Conservation (phyloP, 192 early-diverging fungal species). For the Gryganskiella cystojenkinii region DNA sequence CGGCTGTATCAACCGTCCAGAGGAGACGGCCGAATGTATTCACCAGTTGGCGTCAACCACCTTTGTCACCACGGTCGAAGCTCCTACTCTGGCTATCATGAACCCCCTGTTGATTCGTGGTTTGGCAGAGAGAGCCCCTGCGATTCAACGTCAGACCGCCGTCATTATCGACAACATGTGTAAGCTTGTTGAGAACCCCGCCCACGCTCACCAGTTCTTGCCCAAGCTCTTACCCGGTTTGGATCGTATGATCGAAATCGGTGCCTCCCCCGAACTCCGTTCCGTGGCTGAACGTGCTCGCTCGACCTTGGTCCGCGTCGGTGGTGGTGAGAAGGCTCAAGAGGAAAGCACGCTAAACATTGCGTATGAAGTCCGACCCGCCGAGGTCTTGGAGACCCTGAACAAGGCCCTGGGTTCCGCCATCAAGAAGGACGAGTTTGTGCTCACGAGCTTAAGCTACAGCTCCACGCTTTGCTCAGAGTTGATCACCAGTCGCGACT, state of each 20-base stretch:
- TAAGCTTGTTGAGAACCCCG: slow-evolving; percentile 87
- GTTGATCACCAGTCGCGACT: slow-evolving; percentile 70
- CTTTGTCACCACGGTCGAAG: slow-evolving; percentile 81
- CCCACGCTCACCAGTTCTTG: slow-evolving; percentile 83
- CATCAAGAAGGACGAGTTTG: slow-evolving; percentile 52
- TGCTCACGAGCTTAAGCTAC: slow-evolving; percentile 65
- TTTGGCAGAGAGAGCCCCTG: slow-evolving; percentile 70
- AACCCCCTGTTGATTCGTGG: slow-evolving; percentile 77
- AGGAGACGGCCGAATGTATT: slow-evolving; percentile 80
- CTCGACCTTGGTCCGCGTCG: slow-evolving; percentile 75
- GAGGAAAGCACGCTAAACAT: slow-evolving; percentile 56
- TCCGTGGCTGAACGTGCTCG: slow-evolving; percentile 73
- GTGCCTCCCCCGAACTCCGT: slow-evolving; percentile 83
- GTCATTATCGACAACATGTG: slow-evolving; percentile 93
- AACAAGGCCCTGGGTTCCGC: slow-evolving; percentile 53
- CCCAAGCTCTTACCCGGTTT: slow-evolving; percentile 80
- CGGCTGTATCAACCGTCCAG: slow-evolving; percentile 77
- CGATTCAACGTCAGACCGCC: slow-evolving; percentile 78
- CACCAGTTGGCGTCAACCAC: slow-evolving; percentile 83
- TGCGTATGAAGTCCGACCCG: slow-evolving; percentile 60
- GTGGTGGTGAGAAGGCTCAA: slow-evolving; percentile 60
- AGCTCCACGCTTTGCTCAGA: slow-evolving; percentile 65
- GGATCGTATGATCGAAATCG: slow-evolving; percentile 77
- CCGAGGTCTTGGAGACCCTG: slow-evolving; percentile 59
- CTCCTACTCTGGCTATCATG: slow-evolving; percentile 84